Evolutionary conservation across 176 grass and related monocot species (phyloP).

Genomic region (Triticum dicoccoides): DNA sequence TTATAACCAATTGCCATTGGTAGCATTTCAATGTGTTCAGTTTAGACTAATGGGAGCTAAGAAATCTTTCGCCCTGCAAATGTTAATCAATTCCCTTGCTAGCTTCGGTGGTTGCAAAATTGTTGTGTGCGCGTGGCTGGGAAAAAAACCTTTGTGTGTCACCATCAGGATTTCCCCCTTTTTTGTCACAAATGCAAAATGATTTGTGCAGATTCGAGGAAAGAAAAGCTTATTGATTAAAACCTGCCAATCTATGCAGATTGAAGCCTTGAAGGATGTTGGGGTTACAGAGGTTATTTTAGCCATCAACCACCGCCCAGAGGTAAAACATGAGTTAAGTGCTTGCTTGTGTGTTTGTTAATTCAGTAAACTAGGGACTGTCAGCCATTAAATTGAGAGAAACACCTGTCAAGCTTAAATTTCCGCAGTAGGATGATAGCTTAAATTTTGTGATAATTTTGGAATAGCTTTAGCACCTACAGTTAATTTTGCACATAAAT

Average conservation of each 20-base stretch:
- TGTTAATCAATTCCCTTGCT: not conserved
- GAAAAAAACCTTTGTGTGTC: not conserved
- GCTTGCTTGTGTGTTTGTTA: no score
- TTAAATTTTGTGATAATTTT: no score
- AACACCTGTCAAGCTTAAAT: no score
- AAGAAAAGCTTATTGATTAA: no score
- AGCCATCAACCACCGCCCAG: constrained; percentile 87
- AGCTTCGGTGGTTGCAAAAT: not conserved
- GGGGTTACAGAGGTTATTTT: constrained; percentile 86
- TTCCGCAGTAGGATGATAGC: no score
- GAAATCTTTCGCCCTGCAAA: not conserved
- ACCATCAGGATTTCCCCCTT: not conserved
- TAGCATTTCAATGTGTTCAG: not conserved
- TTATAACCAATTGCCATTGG: not conserved
- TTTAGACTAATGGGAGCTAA: not conserved
- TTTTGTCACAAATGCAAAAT: not conserved
- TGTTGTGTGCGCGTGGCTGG: not conserved
- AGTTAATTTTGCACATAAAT: no score
- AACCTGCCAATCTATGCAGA: constrained; percentile 39
- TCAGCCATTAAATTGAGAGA: no score
- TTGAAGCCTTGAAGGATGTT: constrained; percentile 83
- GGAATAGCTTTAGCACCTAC: no score
- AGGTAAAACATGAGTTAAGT: constrained; percentile 42
- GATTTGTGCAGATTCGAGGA: constrained; percentile 44
- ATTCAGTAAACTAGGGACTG: no score